Evolutionary conservation across 768 basidiomycete species (phyloP).

Genomic region (Tulasnella sp.): DNA sequence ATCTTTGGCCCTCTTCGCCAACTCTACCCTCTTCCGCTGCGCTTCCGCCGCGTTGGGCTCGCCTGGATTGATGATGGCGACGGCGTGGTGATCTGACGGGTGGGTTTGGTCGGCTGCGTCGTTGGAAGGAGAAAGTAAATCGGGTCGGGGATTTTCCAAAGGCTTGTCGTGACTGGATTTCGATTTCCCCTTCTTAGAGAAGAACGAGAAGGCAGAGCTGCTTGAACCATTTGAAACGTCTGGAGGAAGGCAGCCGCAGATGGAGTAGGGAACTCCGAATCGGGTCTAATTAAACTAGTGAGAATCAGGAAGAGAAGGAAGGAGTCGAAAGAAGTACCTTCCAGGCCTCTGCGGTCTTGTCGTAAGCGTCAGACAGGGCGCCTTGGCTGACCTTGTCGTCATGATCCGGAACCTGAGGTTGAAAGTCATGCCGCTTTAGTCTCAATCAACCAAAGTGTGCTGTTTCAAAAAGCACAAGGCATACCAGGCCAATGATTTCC

Average conservation of each 20-base stretch:
- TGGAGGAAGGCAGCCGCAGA: constrained; percentile 55
- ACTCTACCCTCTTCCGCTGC: neutral
- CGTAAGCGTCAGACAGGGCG: constrained; percentile 45
- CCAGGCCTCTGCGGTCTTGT: constrained; percentile 52
- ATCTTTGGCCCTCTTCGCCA: constrained; percentile 24
- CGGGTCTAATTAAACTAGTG: constrained; percentile 37
- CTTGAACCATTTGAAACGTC: neutral
- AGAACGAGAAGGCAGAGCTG: neutral
- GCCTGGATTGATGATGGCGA: constrained; percentile 21
- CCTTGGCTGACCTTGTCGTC: constrained; percentile 50
- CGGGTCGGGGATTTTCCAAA: constrained; percentile 27
- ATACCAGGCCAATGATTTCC: neutral
- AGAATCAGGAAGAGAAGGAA: neutral
- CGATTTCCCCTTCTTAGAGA: constrained; percentile 12
- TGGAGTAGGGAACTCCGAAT: constrained; percentile 51
- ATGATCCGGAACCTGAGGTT: constrained; percentile 36
- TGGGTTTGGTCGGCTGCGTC: constrained; percentile 29
- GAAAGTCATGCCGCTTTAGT: too few species aligned
- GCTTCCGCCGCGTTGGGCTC: constrained; percentile 8
- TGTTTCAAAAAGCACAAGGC: neutral
- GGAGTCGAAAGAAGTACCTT: constrained; percentile 33
- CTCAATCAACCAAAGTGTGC: neutral
- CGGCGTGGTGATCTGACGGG: constrained; percentile 29
- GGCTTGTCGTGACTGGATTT: neutral
- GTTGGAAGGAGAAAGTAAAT: constrained; percentile 26